phyloP scores from a whole-genome alignment of 306 rosid species.

The Elaeagnus macrophylla region DNA sequence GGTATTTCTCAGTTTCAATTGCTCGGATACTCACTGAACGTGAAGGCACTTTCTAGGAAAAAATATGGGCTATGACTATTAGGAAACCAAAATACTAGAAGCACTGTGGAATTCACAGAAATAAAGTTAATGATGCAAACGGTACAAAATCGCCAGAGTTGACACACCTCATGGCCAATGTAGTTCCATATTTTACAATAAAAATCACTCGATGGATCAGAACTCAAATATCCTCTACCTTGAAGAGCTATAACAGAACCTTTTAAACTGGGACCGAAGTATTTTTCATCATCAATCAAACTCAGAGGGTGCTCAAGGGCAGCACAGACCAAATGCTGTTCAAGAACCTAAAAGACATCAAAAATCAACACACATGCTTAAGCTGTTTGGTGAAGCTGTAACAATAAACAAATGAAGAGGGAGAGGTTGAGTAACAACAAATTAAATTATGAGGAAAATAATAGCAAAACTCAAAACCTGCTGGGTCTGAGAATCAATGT shows the following conservation, averaged over 20 bases:
- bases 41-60: conserved; percentile 67
- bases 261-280: conserved; percentile 61
- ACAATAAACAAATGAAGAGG: conserved; percentile 6
- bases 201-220: conserved; percentile 38
- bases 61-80: not conserved
- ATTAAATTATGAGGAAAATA: not conserved
- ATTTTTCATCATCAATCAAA: conserved; percentile 58
- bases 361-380: conserved; percentile 15
- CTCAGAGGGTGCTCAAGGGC: conserved; percentile 67
- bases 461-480: conserved; percentile 40
- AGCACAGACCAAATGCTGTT: conserved; percentile 82
- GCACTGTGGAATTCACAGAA: not conserved
- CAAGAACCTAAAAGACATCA: conserved; percentile 55
- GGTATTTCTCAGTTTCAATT: conserved; percentile 60
- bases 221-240: conserved; percentile 49
- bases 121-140: conserved; percentile 5
- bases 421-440: conserved; percentile 11
- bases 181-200: conserved; percentile 60
- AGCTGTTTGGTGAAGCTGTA: conserved; percentile 6
- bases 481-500: conserved; percentile 68
- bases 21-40: conserved; percentile 68
- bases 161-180: conserved; percentile 63
- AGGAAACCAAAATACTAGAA: conserved; percentile 2
- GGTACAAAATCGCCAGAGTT: conserved; percentile 10
- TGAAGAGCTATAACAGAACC: conserved; percentile 43